These are phyloP conservation scores for Quercus robur DNA, from an alignment of 306 rosid species.

Conservation along the genomic window DNA sequence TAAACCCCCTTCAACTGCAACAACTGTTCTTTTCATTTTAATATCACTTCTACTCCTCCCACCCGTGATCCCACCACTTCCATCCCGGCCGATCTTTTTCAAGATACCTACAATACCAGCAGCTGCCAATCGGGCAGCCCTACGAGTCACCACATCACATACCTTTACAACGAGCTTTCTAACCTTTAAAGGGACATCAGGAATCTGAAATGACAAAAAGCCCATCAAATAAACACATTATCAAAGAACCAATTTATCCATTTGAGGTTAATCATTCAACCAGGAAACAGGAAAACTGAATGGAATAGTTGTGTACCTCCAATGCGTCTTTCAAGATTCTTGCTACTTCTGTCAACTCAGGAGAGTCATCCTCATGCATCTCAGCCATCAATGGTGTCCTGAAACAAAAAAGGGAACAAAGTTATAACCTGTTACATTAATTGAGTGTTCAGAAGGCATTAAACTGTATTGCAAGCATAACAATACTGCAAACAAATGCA, in stretches of 20 bases:
- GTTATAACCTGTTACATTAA: constrained; percentile 2
- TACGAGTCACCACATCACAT: constrained; percentile 72
- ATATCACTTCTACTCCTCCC: constrained; percentile 61
- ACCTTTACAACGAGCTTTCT: constrained; percentile 72
- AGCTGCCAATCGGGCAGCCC: constrained; percentile 92
- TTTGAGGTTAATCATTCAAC: neutral
- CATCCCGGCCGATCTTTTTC: constrained; percentile 90
- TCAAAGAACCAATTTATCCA: neutral
- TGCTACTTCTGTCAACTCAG: constrained; percentile 66
- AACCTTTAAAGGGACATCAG: constrained; percentile 58
- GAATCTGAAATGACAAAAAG: constrained; percentile 48
- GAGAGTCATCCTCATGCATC: constrained; percentile 84
- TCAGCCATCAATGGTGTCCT: constrained; percentile 81
- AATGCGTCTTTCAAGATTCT: constrained; percentile 52
- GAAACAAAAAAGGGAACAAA: constrained; percentile 25
- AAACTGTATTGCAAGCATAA: neutral
- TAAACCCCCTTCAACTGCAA: constrained; percentile 79
- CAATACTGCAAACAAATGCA: neutral
- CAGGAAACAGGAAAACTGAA: neutral
- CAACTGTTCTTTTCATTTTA: constrained; percentile 66
- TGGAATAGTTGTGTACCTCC: constrained; percentile 47
- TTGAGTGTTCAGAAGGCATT: neutral
- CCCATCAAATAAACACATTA: neutral
- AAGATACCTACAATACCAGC: constrained; percentile 84
- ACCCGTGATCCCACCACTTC: constrained; percentile 77